phyloP scores from a whole-genome alignment of 179 eudicot species.

The Patellifolia procumbens region DNA sequence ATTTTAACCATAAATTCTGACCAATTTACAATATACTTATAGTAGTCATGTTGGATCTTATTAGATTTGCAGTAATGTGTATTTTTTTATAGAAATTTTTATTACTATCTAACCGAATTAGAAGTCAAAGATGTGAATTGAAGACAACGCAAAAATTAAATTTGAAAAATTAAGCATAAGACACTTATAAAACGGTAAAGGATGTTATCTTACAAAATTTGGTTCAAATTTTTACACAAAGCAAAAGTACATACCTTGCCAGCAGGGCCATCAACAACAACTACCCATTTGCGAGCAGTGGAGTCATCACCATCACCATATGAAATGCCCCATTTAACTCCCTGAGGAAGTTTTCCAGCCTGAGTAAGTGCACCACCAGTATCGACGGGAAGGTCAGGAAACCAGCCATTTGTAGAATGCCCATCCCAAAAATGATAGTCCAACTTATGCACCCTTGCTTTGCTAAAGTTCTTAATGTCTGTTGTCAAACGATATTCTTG shows the following conservation, averaged over 20 bases:
- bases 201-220: too few species aligned
- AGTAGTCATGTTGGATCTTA: too few species aligned
- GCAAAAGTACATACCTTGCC: not conserved
- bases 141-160: too few species aligned
- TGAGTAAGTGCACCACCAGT: not conserved
- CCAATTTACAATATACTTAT: too few species aligned
- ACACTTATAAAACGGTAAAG: too few species aligned
- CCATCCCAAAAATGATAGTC: constrained; percentile 14
- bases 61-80: too few species aligned
- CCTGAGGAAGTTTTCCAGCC: constrained; percentile 9
- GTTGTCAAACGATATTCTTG: not conserved
- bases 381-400: not conserved
- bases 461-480: not conserved
- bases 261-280: constrained; percentile 1
- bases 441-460: not conserved
- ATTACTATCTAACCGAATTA: too few species aligned
- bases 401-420: not conserved
- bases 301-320: constrained; percentile 19
- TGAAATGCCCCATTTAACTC: not conserved
- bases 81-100: too few species aligned
- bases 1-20: too few species aligned
- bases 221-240: too few species aligned
- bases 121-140: too few species aligned
- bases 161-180: too few species aligned
- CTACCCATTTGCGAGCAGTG: constrained; percentile 11